These are phyloP conservation scores for Colletotrichum musicola DNA, from an alignment of 2,329 filamentous ascomycete species.

Conservation along the genomic window DNA sequence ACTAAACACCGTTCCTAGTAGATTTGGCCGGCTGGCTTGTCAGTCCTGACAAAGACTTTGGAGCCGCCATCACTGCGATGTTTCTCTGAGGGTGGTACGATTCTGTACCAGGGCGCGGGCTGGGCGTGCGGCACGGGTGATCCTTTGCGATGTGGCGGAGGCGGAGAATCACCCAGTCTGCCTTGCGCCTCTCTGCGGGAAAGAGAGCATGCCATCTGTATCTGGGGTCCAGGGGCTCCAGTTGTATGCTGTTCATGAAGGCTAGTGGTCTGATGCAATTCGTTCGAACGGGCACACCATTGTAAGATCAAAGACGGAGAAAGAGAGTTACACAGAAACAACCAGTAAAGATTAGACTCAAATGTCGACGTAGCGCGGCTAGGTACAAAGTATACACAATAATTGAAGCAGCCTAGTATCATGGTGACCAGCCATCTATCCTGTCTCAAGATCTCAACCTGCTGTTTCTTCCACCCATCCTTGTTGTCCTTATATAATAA, in stretches of 20 bases:
- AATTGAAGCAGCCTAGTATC: conserved; percentile 8
- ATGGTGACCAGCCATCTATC: conserved; percentile 25
- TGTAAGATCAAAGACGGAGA: too few relatives aligned
- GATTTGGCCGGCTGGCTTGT: background rate
- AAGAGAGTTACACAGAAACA: background rate
- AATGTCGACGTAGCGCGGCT: background rate
- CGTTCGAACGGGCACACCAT: too few relatives aligned
- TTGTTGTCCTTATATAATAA: conserved; percentile 2
- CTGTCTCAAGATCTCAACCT: background rate
- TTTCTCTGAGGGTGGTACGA: background rate
- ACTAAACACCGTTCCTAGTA: background rate
- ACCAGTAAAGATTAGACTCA: conserved; percentile 10
- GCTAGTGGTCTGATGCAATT: too few relatives aligned
- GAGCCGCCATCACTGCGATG: background rate
- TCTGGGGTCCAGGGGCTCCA: too few relatives aligned
- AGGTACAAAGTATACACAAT: conserved; percentile 30
- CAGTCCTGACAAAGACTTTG: background rate
- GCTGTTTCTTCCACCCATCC: background rate
- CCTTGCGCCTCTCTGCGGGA: too few relatives aligned
- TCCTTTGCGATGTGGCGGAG: background rate
- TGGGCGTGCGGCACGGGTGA: background rate
- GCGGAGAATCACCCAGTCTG: too few relatives aligned
- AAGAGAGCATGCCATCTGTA: too few relatives aligned
- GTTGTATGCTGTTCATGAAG: too few relatives aligned
- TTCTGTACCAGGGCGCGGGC: background rate